A percentile compares a stretch with the other conserved stretches of the same genome.
Evolutionary conservation across 2,329 filamentous ascomycete genomes (phyloP).

Genomic region (Nemania sp.): DNA sequence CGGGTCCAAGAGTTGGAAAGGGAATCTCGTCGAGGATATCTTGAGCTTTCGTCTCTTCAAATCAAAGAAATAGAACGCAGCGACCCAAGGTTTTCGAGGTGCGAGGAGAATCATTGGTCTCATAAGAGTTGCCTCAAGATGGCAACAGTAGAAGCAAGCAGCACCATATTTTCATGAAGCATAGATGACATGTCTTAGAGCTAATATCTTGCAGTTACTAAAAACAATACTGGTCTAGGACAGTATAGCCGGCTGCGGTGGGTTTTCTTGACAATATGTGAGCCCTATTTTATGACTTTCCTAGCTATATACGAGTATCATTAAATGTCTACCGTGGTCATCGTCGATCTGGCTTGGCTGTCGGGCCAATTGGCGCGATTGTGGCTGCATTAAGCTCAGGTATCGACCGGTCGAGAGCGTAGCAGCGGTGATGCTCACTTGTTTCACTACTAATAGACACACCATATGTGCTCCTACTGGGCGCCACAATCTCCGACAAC

Average conservation of each 20-base stretch:
- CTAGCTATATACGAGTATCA: neutral
- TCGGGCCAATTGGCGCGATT: neutral
- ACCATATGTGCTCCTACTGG: no score
- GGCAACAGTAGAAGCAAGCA: neutral
- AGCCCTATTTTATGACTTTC: neutral
- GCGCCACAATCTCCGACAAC: no score
- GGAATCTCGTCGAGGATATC: no score
- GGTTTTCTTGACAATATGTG: neutral
- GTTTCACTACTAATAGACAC: no score
- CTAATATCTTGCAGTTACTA: no score
- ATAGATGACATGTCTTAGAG: conserved; percentile 3
- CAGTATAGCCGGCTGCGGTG: conserved; percentile 1
- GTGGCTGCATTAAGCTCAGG: conserved; percentile 15
- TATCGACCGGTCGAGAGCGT: conserved; percentile 24
- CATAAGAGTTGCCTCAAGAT: neutral
- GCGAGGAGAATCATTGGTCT: neutral
- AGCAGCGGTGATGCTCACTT: no score
- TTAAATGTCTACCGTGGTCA: neutral
- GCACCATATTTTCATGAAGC: neutral
- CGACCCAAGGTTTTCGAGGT: no score
- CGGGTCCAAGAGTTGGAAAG: no score
- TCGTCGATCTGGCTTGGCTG: neutral
- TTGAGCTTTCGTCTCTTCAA: no score
- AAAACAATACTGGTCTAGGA: neutral
- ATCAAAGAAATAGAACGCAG: no score